Conservation (phyloP, 768 basidiomycete genomes). For the Leccinellum rugosiceps region DNA sequence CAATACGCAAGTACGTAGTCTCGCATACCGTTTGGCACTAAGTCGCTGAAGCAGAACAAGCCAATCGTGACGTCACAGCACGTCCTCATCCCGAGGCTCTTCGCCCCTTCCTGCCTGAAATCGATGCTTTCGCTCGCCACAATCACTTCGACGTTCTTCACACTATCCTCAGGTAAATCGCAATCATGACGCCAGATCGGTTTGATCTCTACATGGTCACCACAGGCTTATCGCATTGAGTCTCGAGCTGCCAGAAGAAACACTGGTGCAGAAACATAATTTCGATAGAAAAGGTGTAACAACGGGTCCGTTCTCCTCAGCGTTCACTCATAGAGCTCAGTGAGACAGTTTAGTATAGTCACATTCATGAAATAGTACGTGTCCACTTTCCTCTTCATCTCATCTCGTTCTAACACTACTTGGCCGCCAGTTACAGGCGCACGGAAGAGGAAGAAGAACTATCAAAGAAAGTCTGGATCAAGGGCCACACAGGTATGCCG, state of each 20-base stretch:
- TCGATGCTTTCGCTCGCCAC: conserved; percentile 47
- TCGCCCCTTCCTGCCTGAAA: conserved; percentile 49
- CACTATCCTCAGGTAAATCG: conserved; percentile 40
- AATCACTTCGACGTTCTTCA: conserved; percentile 52
- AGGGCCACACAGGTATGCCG: conserved; percentile 51
- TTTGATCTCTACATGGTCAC: neutral
- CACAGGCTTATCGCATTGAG: conserved; percentile 47
- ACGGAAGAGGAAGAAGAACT: conserved; percentile 46
- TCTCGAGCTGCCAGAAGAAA: conserved; percentile 52
- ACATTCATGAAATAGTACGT: conserved; percentile 26
- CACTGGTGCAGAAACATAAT: conserved; percentile 45
- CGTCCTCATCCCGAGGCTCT: conserved; percentile 46
- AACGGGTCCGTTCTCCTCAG: conserved; percentile 27
- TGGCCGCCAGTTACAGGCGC: conserved; percentile 42
- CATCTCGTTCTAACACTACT: neutral
- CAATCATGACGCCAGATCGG: neutral
- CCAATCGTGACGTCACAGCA: conserved; percentile 41
- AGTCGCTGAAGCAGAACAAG: conserved; percentile 31
- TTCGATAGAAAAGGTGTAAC: conserved; percentile 40
- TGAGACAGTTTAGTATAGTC: conserved; percentile 30
- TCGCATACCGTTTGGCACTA: neutral
- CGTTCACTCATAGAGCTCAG: neutral
- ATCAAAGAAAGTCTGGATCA: conserved; percentile 55
- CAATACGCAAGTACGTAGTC: conserved; percentile 50
- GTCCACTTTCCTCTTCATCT: neutral